These are phyloP conservation scores for Corymbia maculata DNA, from an alignment of 345 rosid species.

Conservation along the genomic window DNA sequence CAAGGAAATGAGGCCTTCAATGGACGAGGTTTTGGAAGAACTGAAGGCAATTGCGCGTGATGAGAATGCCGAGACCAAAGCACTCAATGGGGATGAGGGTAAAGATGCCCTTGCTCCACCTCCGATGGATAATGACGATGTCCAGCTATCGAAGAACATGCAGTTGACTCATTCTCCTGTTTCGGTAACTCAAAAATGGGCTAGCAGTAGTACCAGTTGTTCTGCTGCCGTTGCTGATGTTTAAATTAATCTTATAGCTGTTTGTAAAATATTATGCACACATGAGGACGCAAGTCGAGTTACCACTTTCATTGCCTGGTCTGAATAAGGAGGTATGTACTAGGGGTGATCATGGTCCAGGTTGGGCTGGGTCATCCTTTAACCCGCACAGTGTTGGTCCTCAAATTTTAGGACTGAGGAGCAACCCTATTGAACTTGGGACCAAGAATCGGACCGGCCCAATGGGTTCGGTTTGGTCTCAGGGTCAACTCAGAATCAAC, in stretches of 20 bases:
- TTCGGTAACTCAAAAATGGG: neutral
- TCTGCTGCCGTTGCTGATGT: neutral
- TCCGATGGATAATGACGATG: neutral
- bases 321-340: neutral
- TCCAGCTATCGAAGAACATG: neutral
- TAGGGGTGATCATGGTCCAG: too few species aligned
- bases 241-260: neutral
- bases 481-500: too few species aligned
- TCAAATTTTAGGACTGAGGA: too few species aligned
- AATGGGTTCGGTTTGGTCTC: too few species aligned
- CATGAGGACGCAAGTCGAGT: neutral
- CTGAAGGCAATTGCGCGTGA: neutral
- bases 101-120: neutral
- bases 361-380: too few species aligned
- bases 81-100: neutral
- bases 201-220: neutral
- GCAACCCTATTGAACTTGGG: too few species aligned
- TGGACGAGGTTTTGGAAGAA: neutral
- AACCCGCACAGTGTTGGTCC: too few species aligned
- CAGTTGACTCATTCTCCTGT: neutral
- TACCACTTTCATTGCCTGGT: neutral
- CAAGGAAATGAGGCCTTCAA: conserved; percentile 4
- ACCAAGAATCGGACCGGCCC: too few species aligned
- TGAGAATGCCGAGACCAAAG: neutral
- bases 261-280: neutral